Evolutionary conservation across 192 early-diverging fungal species (phyloP).

Genomic region (Thoreauomyces humboldtii): DNA sequence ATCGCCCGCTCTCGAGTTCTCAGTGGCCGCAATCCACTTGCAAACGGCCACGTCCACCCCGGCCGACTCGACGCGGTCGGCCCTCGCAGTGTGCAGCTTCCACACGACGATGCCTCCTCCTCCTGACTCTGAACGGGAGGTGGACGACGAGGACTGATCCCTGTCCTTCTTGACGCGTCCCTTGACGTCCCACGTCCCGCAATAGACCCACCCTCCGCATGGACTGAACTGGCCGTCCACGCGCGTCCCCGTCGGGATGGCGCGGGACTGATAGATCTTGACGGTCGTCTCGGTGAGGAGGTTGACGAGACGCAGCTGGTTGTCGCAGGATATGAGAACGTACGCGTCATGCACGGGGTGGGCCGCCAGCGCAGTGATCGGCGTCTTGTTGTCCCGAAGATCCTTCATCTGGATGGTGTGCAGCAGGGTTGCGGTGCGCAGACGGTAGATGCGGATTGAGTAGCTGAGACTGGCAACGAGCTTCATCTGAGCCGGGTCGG

Average conservation of each 20-base stretch:
- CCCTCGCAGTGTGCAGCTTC: slow-evolving; percentile 49
- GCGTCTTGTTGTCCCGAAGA: slow-evolving; percentile 48
- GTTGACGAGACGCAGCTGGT: slow-evolving; percentile 52
- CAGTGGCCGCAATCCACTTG: slow-evolving; percentile 33
- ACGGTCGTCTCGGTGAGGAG: slow-evolving; percentile 36
- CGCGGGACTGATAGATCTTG: slow-evolving; percentile 43
- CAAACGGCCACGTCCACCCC: slow-evolving; percentile 31
- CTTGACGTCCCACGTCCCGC: slow-evolving; percentile 37
- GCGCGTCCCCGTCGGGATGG: slow-evolving; percentile 39
- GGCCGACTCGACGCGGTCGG: slow-evolving; percentile 38
- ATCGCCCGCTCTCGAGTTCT: neutral
- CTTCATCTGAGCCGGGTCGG: slow-evolving; percentile 35
- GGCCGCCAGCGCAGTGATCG: slow-evolving; percentile 37
- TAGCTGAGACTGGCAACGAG: slow-evolving; percentile 48
- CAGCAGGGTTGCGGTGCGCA: slow-evolving; percentile 46
- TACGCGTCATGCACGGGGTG: slow-evolving; percentile 51
- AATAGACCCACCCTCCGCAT: slow-evolving; percentile 53
- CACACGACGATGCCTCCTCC: slow-evolving; percentile 46
- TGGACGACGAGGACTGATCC: neutral
- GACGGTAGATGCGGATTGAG: slow-evolving; percentile 49
- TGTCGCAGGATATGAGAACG: slow-evolving; percentile 52
- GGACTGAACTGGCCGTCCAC: slow-evolving; percentile 52
- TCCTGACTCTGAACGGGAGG: no score
- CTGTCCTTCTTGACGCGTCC: slow-evolving; percentile 2
- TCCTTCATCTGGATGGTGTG: slow-evolving; percentile 44